Base-by-base conservation (phyloP, 1,139 yeast genomes). In the Diutina siamensis region DNA sequence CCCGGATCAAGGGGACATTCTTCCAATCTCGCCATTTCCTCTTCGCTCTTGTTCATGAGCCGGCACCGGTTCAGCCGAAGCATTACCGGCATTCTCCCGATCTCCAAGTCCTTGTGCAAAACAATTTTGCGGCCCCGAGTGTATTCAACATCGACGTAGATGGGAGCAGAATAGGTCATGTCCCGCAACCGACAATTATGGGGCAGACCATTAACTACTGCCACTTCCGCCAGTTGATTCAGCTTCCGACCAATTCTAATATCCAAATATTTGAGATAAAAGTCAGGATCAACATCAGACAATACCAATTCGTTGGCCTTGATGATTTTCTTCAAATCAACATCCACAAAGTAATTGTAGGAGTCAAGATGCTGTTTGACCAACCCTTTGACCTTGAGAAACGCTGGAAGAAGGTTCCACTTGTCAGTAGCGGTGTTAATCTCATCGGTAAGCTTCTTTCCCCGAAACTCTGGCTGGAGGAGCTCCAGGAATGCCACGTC, bases 1-100 rank as follows among this genome's bases (percentile, higher is more conserved):
- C 99, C 99, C 4, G 98, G 98, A 63, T 92, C 98, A 46, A 92
- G 69, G 0, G 99, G 99, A 63, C 99, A 94, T 63, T 92, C 99
- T 56, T 85, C 84, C 55, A 85, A 71, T 40, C 68, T 67, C 1
- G 98, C 97, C 97, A 94, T 92, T 55, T 78, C 83, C 44, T 69
- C 63, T 54, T 89, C 96, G 46, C 78, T 71, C 47, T 84, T 79
- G 20, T 88, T 94, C 53, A 80, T 79, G 51, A 92, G 68, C 44
- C 86, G 79, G 72, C 99, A 92, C 61, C 87, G 86, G 60, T 87
- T 85, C 32, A 95, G 84, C 57, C 97, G 74, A 55, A 92, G 72
- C 99, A 92, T 92, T 55, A 92, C 81, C 12, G 99, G 99, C 97
- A 92, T 92, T 57, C 95, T 76, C 36, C 98, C 99, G 49, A 92